These are phyloP conservation scores for Phytomonas francai DNA, from an alignment of 208 protist species.

Conservation along the genomic window DNA sequence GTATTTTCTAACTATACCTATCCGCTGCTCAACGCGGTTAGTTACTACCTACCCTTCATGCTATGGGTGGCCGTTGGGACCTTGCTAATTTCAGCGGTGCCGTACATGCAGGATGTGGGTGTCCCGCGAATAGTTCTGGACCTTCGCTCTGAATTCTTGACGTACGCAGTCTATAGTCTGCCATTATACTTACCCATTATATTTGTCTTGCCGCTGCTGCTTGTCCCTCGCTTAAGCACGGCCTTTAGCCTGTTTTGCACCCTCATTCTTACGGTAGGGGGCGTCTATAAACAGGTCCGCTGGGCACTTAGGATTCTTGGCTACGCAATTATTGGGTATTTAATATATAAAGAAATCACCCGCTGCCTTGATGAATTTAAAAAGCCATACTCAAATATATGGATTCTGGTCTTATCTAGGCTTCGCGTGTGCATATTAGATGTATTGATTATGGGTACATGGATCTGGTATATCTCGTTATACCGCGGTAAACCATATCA, in stretches of 20 bases:
- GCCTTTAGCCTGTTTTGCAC: conserved; percentile 15
- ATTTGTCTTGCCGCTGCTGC: conserved; percentile 22
- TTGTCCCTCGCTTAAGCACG: conserved; percentile 47
- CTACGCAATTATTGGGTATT: conserved; percentile 48
- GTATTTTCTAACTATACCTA: conserved; percentile 42
- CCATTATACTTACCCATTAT: conserved; percentile 18
- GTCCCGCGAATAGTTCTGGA: conserved; percentile 26
- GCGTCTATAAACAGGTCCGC: conserved; percentile 29
- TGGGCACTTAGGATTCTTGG: conserved; percentile 27
- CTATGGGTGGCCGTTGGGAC: conserved; percentile 18
- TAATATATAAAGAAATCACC: conserved; percentile 36
- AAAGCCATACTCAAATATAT: neutral
- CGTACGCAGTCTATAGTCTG: conserved; percentile 43
- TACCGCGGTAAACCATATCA: conserved; percentile 56
- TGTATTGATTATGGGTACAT: conserved; percentile 26
- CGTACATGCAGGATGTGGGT: conserved; percentile 36
- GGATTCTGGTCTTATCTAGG: conserved; percentile 2
- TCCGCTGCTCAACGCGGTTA: conserved; percentile 22
- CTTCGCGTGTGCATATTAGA: conserved; percentile 23
- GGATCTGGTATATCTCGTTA: conserved; percentile 50
- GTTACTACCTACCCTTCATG: conserved; percentile 25
- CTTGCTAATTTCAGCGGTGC: conserved; percentile 49
- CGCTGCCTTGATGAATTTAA: conserved; percentile 9
- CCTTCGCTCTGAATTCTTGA: conserved; percentile 35
- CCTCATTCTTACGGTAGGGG: conserved; percentile 20